A percentile compares a stretch with the other conserved stretches of the same genome.
Conservation (phyloP, 1,284 basidiomycete species). For the Sphagnurus paluster region DNA sequence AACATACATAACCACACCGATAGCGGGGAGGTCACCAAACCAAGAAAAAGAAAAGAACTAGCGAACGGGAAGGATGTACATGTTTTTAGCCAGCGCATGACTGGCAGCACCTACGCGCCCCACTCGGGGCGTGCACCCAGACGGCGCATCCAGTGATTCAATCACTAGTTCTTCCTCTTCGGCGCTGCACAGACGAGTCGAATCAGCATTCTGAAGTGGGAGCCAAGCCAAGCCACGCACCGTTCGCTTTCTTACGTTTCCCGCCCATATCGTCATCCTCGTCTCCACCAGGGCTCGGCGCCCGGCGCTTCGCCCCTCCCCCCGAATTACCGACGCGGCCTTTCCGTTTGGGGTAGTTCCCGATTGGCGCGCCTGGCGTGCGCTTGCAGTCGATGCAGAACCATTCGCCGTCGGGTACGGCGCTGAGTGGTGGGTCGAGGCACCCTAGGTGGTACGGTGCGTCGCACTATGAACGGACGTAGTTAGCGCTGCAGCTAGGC, state of each 20-base stretch:
- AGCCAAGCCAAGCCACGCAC: too few relatives aligned
- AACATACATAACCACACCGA: too few relatives aligned
- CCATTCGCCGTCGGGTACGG: slow-evolving; percentile 89
- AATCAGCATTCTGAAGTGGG: too few relatives aligned
- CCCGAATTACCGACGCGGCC: slow-evolving; percentile 12
- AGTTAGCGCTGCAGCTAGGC: not conserved
- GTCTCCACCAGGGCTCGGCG: slow-evolving; percentile 7
- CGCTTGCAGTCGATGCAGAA: slow-evolving; percentile 77
- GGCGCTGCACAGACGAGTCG: too few relatives aligned
- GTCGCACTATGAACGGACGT: slow-evolving; percentile 66
- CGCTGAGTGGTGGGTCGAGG: slow-evolving; percentile 73
- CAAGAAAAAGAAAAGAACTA: too few relatives aligned
- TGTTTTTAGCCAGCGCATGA: too few relatives aligned
- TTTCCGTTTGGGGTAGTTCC: slow-evolving; percentile 34
- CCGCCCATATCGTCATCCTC: slow-evolving; percentile 11
- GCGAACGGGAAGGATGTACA: too few relatives aligned
- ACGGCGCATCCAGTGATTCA: too few relatives aligned
- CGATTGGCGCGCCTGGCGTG: slow-evolving; percentile 44
- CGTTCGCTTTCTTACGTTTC: slow-evolving; percentile 10
- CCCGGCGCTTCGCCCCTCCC: slow-evolving; percentile 17
- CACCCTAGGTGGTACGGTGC: slow-evolving; percentile 86
- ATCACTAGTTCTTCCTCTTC: too few relatives aligned
- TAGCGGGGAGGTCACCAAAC: too few relatives aligned
- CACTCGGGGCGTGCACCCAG: too few relatives aligned
- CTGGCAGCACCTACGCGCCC: too few relatives aligned